Base-by-base conservation (phyloP, 164 flowering plant genomes). In the Nymphaea thermarum region DNA sequence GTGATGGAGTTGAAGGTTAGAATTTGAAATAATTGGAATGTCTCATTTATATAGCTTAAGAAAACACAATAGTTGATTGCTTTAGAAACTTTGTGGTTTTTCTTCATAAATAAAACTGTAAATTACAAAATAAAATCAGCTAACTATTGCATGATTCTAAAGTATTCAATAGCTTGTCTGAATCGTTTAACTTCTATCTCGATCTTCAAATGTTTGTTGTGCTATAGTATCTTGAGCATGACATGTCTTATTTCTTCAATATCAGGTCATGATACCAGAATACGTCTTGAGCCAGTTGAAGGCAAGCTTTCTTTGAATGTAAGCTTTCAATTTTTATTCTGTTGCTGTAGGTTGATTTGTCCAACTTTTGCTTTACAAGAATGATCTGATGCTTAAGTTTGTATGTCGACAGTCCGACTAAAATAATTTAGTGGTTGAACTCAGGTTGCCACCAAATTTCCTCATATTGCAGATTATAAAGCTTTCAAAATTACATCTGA, bases 401-500 rank as follows among this genome's bases (percentile, higher is more conserved):
- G 47, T 4, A 44, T 43, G 4, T 17, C 4, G 17, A 44, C 62
- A 43, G 62, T 66, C 18, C 44, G 36, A 18, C 25, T 65, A 45
- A 45, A 45, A 36, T 41, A 41, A 11, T 16, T 4, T 51, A 4
- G 53, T 45, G 5, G 15, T 57, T 61, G 17, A 42, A 17, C 71
- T 44, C 76, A 93, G 98, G 94, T 91, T 42, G 75, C 74, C 15
- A 80, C 80, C 69, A 93, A 91, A 68, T 93, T 93, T 76, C 98
- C 97, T 65, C 98, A 91, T 65, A 84, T 93, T 44, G 69, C 66
- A 69, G 84, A 78, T 73, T 89, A 83, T 67, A 77, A 71, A 75
- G 76, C 84, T 70, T 79, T 83, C 69, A 79, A 68, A 60, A 73
- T 87, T 42, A 87, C 96, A 64, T 64, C 69, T 10, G 57, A 43